A percentile compares a stretch with the other conserved stretches of the same genome.
Conservation (phyloP, 2,329 filamentous ascomycete genomes). For the Trichothecium sympodiale region DNA sequence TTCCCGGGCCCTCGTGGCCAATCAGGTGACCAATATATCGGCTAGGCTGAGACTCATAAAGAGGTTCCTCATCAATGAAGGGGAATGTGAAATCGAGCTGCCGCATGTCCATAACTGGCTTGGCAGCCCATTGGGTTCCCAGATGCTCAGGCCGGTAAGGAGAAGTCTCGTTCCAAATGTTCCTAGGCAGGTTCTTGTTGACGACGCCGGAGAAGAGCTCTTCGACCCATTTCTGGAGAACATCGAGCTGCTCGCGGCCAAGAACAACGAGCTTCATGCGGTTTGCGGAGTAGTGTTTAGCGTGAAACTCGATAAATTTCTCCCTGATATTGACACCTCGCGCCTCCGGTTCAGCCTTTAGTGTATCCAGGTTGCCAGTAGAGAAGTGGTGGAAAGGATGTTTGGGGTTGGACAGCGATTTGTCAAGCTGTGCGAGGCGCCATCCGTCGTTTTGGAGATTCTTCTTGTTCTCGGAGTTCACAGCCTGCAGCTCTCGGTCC, state of each 20-base stretch:
- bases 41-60: slow-evolving; percentile 72
- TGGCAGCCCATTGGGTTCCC: slow-evolving; percentile 68
- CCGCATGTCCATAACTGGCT: slow-evolving; percentile 81
- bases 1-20: slow-evolving; percentile 86
- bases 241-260: slow-evolving; percentile 70
- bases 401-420: slow-evolving; percentile 74
- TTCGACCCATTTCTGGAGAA: slow-evolving; percentile 71
- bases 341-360: slow-evolving; percentile 72
- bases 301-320: slow-evolving; percentile 88
- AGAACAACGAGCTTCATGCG: slow-evolving; percentile 85
- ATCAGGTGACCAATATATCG: slow-evolving; percentile 82
- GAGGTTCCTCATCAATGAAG: slow-evolving; percentile 70
- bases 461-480: slow-evolving; percentile 97
- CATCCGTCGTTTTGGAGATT: slow-evolving; percentile 86
- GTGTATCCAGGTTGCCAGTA: slow-evolving; percentile 75
- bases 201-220: slow-evolving; percentile 73
- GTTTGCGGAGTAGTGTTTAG: slow-evolving; percentile 84
- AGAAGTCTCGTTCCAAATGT: slow-evolving; percentile 40
- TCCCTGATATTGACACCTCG: slow-evolving; percentile 75
- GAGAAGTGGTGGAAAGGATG: slow-evolving; percentile 90
- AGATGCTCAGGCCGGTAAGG: slow-evolving; percentile 39
- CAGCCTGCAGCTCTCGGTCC: slow-evolving; percentile 76
- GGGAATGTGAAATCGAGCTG: slow-evolving; percentile 73
- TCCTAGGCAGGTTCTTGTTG: slow-evolving; percentile 65
- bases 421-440: slow-evolving; percentile 79